Evolutionary conservation across 2,329 filamentous ascomycete species (phyloP), one percentile per base, ranked within the genome.

Genomic region (Bimuria novae-zelandiae): DNA sequence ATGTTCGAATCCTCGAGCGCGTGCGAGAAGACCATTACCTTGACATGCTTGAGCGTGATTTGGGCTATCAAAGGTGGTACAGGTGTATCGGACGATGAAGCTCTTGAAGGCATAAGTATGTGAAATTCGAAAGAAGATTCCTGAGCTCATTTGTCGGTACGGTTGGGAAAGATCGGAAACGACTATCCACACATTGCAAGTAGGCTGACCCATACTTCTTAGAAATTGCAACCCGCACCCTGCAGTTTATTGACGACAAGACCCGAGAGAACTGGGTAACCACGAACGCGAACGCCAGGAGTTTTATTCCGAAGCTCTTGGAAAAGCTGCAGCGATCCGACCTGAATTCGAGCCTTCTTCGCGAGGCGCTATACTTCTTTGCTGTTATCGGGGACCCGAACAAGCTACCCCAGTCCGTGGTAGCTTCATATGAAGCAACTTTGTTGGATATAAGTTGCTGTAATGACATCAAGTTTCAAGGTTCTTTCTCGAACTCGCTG

Each of bases 351-450:
- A 39, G 50, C 3, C 42, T 73, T 17, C 69, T 71, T 22, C 56
- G 73, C 23, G 64, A 72, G 56, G 70, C 62, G 12, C 39, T 69
- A 21, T 59, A 53, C 42, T 70, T 72, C 39, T 67, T 69, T 32
- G 63, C 63, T 3, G 50, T 64, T 54, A 57, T 73, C n/a, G 57
- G 59, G 10, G 62, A 61, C 16, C 41, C 56, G 3, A 52, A 51
- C 1, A 55, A 51, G 16, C 45, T 72, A 7, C 57, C 62, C 3
- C 27, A 46, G 27, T 49, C 63, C 6, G 41, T 68, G 16, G 60
- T 68, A 16, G 36, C 44, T 10, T 56, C 62, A 25, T 73, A 71
- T 40, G 53, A 68, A 40, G 41, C 41, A 16, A 59, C 56, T 29
- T 36, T 71, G 14, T 16, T 48, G 7, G 35, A 52, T 6, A 23